Evolutionary conservation across 208 protist genomes (phyloP).

Genomic region (Acanthamoeba triangularis): DNA sequence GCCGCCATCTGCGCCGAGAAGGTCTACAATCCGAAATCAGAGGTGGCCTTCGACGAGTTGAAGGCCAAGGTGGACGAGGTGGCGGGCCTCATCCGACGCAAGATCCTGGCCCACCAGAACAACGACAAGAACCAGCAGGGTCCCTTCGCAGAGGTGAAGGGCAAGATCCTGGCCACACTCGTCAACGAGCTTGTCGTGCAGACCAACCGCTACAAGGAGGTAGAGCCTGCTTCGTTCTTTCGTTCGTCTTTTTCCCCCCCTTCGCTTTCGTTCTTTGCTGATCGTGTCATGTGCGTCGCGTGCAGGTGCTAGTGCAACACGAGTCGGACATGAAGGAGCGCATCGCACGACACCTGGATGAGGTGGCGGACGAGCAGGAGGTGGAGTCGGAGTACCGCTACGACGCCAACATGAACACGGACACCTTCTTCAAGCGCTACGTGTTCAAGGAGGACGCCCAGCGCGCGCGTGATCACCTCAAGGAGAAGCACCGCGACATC

Average conservation of each 20-base stretch:
- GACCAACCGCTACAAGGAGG: slow-evolving; percentile 48
- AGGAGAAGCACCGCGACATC: slow-evolving; percentile 49
- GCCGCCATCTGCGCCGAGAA: slow-evolving; percentile 1
- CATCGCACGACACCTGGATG: slow-evolving; percentile 8
- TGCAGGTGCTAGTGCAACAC: not conserved
- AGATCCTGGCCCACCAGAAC: slow-evolving; percentile 14
- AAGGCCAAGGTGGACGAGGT: slow-evolving; percentile 9
- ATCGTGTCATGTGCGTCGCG: not conserved
- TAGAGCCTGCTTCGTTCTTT: not conserved
- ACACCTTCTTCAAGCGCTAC: slow-evolving; percentile 72
- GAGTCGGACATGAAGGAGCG: not conserved
- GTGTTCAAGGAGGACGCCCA: slow-evolving; percentile 68
- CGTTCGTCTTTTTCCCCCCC: not conserved
- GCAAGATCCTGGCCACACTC: slow-evolving; percentile 46
- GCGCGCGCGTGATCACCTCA: slow-evolving; percentile 6
- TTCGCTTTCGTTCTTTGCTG: not conserved
- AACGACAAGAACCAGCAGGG: not conserved
- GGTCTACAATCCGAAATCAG: not conserved
- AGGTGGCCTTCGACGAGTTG: not conserved
- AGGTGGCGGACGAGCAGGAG: slow-evolving; percentile 41
- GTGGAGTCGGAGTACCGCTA: slow-evolving; percentile 23
- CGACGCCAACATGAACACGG: slow-evolving; percentile 24
- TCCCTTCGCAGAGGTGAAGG: slow-evolving; percentile 66
- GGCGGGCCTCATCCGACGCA: not conserved
- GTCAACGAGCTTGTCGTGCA: slow-evolving; percentile 16